Evolutionary conservation across 345 rosid genomes (phyloP).

Genomic region (Linum tenue): DNA sequence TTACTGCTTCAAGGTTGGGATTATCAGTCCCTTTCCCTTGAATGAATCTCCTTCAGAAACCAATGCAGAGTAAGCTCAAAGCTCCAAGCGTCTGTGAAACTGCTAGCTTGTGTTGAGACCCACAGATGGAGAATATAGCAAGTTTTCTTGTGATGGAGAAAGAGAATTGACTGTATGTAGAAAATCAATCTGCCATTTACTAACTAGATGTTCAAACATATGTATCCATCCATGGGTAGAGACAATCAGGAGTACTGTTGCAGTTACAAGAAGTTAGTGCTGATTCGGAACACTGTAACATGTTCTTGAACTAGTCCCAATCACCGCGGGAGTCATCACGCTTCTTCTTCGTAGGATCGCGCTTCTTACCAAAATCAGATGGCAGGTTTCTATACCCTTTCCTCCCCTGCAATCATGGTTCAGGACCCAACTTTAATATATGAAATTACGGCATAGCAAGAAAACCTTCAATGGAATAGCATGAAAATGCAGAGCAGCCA

Average conservation of each 20-base stretch:
- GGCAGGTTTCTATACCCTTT: conserved; percentile 23
- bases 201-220: too few species aligned
- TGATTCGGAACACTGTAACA: neutral
- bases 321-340: conserved; percentile 25
- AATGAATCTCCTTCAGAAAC: conserved; percentile 11
- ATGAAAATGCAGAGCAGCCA: neutral
- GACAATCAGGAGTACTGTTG: too few species aligned
- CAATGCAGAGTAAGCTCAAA: conserved; percentile 1
- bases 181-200: too few species aligned
- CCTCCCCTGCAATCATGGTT: conserved; percentile 26
- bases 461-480: too few species aligned
- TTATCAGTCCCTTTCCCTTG: conserved; percentile 48
- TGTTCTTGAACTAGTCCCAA: conserved; percentile 24
- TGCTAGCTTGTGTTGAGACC: neutral
- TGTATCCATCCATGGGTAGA: neutral
- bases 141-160: too few species aligned
- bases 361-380: conserved; percentile 27
- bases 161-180: too few species aligned
- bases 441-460: too few species aligned
- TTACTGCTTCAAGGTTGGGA: conserved; percentile 43
- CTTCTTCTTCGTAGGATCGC: conserved; percentile 26
- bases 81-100: neutral
- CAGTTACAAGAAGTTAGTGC: neutral
- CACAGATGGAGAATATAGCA: too few species aligned
- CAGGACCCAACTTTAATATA: neutral